Evolutionary conservation across 352 stramenopile species (phyloP), one percentile per base, ranked within the genome.

Genomic region (Peronospora belbahrii): DNA sequence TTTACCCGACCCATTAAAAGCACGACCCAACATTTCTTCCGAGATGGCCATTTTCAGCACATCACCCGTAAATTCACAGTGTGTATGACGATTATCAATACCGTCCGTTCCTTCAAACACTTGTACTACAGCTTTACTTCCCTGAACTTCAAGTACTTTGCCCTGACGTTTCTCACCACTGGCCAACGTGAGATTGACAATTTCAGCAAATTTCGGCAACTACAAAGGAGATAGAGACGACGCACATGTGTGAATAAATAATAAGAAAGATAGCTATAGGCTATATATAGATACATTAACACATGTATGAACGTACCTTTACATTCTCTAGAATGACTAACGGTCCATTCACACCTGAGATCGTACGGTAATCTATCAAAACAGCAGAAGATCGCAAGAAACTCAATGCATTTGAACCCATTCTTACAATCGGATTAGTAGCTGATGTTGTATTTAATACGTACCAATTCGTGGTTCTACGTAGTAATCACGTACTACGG

Each of bases 311-410:
- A 56, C 48, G 23, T 31, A 98, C 85, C 81, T 99, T 99, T 44
- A 99, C 97, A 76, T 98, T 98, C 67, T 99, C 96, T 43, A 99
- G 78, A 52, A 99, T 98, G 17, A 99, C 97, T 38, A 99, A 71
- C 52, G 97, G 97, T 50, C 97, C 96, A 62, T 99, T 99, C 18
- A 99, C 96, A 57, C 95, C 94, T 39, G 85, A 92, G 74, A 99
- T 99, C 25, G 96, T 99, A 48, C 94, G 92, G 59, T 97, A 98
- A 54, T 96, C 82, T 92, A 42, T 19, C 36, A 13, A 25, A n/a
- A n/a, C n/a, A n/a, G n/a, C n/a, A n/a, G n/a, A 48, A 57, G 39
- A 69, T 55, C 33, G 24, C 24, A 48, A 47, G 24, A 9, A 28
- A 9, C 24, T 28, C 7, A 15, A 2, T 27, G 7, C 23, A 27